Conservation (phyloP, 176 grass and related monocot genomes). For the Pharus latifolius region DNA sequence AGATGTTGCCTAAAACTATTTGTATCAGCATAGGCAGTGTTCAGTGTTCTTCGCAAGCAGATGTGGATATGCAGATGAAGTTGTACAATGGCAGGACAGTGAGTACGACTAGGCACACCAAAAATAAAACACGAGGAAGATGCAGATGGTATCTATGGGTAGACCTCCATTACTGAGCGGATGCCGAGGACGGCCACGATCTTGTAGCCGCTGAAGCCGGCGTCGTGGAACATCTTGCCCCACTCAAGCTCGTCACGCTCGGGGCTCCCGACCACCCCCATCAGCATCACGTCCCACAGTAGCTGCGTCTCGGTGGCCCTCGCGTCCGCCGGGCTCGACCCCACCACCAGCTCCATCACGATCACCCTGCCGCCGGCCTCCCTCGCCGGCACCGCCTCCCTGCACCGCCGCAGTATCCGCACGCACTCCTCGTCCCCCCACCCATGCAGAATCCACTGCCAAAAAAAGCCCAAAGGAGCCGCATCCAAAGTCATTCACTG, state of each 20-base stretch:
- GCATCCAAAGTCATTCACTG: no score
- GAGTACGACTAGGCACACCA: no score
- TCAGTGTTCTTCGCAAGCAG: no score
- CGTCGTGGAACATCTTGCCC: conserved; percentile 28
- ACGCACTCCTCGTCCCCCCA: conserved; percentile 40
- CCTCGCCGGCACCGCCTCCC: conserved; percentile 42
- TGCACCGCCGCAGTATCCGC: conserved; percentile 43
- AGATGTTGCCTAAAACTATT: no score
- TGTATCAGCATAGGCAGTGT: no score
- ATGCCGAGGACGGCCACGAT: conserved; percentile 25
- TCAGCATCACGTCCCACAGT: conserved; percentile 44
- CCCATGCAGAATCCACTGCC: conserved; percentile 29
- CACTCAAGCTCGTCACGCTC: conserved; percentile 44
- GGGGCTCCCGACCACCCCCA: conserved; percentile 19
- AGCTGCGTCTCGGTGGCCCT: conserved; percentile 35
- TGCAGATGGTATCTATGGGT: conserved; percentile 14
- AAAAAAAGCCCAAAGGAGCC: no score
- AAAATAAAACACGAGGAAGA: no score
- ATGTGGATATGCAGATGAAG: no score
- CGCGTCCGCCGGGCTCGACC: neutral
- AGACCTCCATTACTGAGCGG: conserved; percentile 52
- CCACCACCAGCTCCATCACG: conserved; percentile 54
- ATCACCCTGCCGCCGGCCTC: conserved; percentile 46
- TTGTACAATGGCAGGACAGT: no score
- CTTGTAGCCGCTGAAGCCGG: conserved; percentile 45